Base-by-base conservation (phyloP, 108 stramenopile species). In the Conticribra weissflogii region DNA sequence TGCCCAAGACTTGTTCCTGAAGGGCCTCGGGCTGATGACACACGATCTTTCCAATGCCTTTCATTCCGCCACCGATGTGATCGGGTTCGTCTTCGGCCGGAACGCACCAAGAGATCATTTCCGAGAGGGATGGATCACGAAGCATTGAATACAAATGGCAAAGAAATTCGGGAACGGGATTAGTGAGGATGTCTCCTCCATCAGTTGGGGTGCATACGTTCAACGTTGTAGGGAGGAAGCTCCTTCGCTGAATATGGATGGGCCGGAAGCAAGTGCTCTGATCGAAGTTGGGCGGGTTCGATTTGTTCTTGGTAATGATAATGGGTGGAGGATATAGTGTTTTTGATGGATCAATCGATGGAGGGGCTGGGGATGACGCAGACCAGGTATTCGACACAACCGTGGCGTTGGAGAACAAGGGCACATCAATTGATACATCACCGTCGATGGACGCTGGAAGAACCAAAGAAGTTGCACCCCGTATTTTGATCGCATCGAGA, bases 1-100 rank as follows among this genome's bases (percentile, higher is more conserved):
- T 72, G 17, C 67, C 50, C 23, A 82, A 59, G 33, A 78, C 72
- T n/a, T 54, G 25, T 2, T 66, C 66, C 48, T 77, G 72, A 3
- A 82, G 72, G 45, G 59, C 59, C 29, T 74, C 65, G 9, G 94
- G 94, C 52, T 86, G 64, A 68, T 92, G 94, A 23, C 92, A 91
- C 41, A 87, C 85, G 54, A 95, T 92, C 59, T 73, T 65, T 18
- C 81, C 81, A 31, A 65, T 58, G 47, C 56, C 49, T 2, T 36
- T 33, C 31, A 66, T 52, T 23, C 74, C 74, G 1, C 74, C 74
- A 24, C 74, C 74, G 34, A 60, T 45, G 31, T 29, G 25, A 27
- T 66, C 44, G 57, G 65, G 57, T 59, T 75, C 74, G 28, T 75
- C 57, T 31, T 66, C 21, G 31, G 29, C 29, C 22, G 74, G 74